Conservation (phyloP, 2,329 filamentous ascomycete species). For the Fusarium tanahbumbuense region DNA sequence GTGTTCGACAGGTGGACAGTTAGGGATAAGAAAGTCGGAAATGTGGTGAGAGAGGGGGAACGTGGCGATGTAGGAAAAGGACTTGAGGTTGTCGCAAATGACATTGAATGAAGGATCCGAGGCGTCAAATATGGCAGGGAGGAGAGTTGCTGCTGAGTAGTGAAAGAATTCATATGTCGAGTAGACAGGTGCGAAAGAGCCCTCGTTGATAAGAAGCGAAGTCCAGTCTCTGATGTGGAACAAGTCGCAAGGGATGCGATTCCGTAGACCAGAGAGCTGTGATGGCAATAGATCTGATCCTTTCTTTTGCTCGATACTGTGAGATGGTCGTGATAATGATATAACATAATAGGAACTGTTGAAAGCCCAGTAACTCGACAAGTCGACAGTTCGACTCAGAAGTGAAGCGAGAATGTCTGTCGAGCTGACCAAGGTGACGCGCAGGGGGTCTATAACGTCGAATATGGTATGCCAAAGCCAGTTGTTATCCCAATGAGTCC, state of each 20-base stretch:
- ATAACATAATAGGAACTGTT: conserved; percentile 72
- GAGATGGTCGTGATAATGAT: conserved; percentile 53
- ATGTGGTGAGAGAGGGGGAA: conserved; percentile 75
- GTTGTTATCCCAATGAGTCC: conserved; percentile 49
- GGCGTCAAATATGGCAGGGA: conserved; percentile 62
- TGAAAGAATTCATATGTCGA: conserved; percentile 78
- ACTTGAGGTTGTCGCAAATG: conserved; percentile 55
- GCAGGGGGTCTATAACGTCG: conserved; percentile 61
- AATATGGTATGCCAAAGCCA: conserved; percentile 70
- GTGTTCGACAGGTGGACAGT: conserved; percentile 62
- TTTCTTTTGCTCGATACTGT: not conserved
- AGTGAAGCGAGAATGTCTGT: conserved; percentile 71
- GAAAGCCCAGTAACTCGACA: conserved; percentile 72
- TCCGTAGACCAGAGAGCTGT: conserved; percentile 8
- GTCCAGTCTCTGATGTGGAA: conserved; percentile 74
- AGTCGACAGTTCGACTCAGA: conserved; percentile 66
- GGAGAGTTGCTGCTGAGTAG: conserved; percentile 70
- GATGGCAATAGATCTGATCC: conserved; percentile 26
- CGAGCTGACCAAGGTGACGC: conserved; percentile 69
- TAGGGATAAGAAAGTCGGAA: conserved; percentile 56
- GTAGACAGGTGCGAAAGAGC: conserved; percentile 78
- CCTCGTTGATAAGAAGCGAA: conserved; percentile 76
- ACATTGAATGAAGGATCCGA: conserved; percentile 54
- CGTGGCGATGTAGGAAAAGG: conserved; percentile 71
- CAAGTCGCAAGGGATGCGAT: conserved; percentile 54